Base-by-base conservation (phyloP, 73 alveolate species). In the Diophrys sp. region DNA sequence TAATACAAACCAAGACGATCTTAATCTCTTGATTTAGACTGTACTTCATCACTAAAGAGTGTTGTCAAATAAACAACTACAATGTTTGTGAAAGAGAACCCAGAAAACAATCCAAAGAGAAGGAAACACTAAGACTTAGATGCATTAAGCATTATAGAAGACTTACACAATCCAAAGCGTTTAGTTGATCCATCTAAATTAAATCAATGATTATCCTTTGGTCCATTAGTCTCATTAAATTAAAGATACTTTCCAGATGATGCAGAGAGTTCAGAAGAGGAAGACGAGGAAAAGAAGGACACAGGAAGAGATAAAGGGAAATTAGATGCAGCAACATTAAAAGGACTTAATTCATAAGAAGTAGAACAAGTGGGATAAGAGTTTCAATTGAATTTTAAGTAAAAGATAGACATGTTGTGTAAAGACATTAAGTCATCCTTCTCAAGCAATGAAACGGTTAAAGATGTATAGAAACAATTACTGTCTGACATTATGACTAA, bases 401-500 rank as follows among this genome's bases (percentile, higher is more conserved):
- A 72, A 1, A 83, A 83, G 62, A 75, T 77, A 18, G 86, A 83
- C 18, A 2, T 28, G 33, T 30, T 83, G 5, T 72, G 67, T 1
- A 75, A 75, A 32, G 91, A 83, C 54, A 67, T 83, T 23, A 83
- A 83, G 55, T 28, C 29, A 31, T 56, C 81, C 25, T 75, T 83
- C 53, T 31, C 81, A 32, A 67, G 33, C 29, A 53, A 67, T 11
- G 67, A 71, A 34, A 68, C 91, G 0, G 29, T 30, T 74, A 75
- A 75, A 8, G 28, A 73, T n/a, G 34, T 83, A 26, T 33, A 74
- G 70, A 31, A 75, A 56, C 74, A 74, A 68, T 53, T 75, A 29
- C 71, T 83, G 76, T 74, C 82, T 44, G 81, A 54, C 0, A 56
- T 83, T 14, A 83, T 83, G 91, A 79, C 76, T n/a, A 75, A 74